These are phyloP conservation scores for Neohortaea acidophila DNA, from an alignment of 495 filamentous ascomycete species.

Conservation along the genomic window DNA sequence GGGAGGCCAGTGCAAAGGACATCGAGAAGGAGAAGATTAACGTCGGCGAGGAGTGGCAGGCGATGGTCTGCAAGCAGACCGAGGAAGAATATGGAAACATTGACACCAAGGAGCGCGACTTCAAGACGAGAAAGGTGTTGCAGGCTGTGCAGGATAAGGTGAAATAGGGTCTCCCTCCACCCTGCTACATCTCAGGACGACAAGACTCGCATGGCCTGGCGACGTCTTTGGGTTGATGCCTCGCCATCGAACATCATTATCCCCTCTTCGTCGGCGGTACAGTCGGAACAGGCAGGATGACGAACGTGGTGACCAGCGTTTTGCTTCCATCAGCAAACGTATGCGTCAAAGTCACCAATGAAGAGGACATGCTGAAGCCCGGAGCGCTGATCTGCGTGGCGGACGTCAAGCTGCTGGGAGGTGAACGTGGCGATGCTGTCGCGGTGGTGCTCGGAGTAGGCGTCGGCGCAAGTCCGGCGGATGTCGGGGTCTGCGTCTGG, in stretches of 20 bases:
- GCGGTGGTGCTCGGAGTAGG: background rate
- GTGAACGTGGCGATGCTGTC: background rate
- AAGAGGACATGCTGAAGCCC: background rate
- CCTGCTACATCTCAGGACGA: background rate
- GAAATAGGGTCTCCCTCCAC: background rate
- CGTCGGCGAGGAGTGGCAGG: conserved; percentile 29
- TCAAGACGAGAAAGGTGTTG: conserved; percentile 22
- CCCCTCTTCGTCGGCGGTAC: background rate
- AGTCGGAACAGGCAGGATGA: background rate
- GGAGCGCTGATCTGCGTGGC: background rate
- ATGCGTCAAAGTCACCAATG: conserved; percentile 2
- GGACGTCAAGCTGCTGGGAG: background rate
- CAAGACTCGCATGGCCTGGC: background rate
- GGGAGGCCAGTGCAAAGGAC: conserved; percentile 29
- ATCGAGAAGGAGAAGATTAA: conserved; percentile 21
- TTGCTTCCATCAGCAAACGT: conserved; percentile 5
- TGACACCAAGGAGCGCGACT: conserved; percentile 20
- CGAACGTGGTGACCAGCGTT: conserved; percentile 1
- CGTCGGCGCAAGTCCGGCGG: background rate
- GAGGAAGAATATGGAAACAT: conserved; percentile 23
- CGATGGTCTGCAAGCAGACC: conserved; percentile 19
- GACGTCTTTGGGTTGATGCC: background rate
- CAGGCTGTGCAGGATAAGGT: conserved; percentile 13
- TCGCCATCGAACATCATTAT: background rate
- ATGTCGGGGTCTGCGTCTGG: background rate